Conservation (phyloP, 2,329 filamentous ascomycete species). For the Paracamarosporium sp. region DNA sequence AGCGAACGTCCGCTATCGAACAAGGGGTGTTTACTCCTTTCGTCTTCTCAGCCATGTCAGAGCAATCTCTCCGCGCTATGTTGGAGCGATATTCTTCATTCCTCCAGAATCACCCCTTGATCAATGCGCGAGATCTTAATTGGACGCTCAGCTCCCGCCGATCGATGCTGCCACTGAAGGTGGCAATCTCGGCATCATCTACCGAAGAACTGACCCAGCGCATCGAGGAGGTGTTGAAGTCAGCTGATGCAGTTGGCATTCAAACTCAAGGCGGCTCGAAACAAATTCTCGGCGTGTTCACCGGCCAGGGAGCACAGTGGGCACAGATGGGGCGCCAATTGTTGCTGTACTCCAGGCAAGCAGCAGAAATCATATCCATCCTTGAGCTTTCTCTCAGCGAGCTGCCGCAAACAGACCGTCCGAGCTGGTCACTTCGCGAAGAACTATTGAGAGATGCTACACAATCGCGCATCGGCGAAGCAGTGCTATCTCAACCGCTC, state of each 20-base stretch:
- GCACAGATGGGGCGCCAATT: too few relatives aligned
- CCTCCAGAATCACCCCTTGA: neutral
- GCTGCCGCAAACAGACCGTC: neutral
- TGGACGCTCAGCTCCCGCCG: neutral
- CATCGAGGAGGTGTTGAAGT: too few relatives aligned
- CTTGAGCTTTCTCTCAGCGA: neutral
- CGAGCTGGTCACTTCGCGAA: conserved; percentile 3
- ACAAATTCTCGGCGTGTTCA: conserved; percentile 21
- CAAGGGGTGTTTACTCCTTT: neutral
- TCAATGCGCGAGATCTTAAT: neutral
- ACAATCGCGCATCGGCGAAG: neutral
- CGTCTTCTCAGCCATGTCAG: neutral
- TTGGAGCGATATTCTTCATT: neutral
- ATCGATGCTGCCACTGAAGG: neutral
- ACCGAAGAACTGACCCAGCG: neutral
- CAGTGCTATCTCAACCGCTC: conserved; percentile 25
- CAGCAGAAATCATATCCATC: neutral
- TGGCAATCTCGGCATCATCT: neutral
- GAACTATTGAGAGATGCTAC: conserved; percentile 2
- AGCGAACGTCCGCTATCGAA: neutral
- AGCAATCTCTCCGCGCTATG: neutral
- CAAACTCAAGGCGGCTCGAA: too few relatives aligned
- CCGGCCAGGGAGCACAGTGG: conserved; percentile 30
- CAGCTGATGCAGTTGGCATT: too few relatives aligned
- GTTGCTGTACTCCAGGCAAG: too few relatives aligned